Evolutionary conservation across 2,329 filamentous ascomycete genomes (phyloP), one percentile per base, ranked within the genome.

Genomic region (Lasiodiplodia hormozganensis): DNA sequence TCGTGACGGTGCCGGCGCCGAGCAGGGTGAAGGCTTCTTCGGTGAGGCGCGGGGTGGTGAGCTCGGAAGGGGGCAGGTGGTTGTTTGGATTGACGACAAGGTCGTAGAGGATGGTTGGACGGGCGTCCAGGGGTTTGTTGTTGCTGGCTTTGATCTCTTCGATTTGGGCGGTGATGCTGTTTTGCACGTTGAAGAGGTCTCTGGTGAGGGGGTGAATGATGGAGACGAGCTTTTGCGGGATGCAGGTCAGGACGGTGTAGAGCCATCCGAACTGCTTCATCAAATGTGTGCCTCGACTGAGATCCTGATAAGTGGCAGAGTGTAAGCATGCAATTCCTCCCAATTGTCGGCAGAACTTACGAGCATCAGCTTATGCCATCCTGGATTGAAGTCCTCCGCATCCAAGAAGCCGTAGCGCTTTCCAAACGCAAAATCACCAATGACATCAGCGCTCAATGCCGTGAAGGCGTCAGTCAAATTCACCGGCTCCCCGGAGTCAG

Each of bases 1-100:
- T 81, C 3, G 79, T 81, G 67, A 80, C 78, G 7, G 80, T 78
- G 65, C 78, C 79, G 62, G 78, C 79, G 28, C 77, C 79, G 16
- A 81, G 70, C 38, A 81, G 73, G 34, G 78, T 79, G 34, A 78
- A 74, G 8, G 76, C 79, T 73, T 81, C 79, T 54, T 80, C 79
- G 18, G 74, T 75, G 21, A 81, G 77, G 1, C 79, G 77, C 12
- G 40, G 38, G 1, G 70, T 62, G 31, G 65, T 28, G 49, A 71
- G 71, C 28, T 76, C 73, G 40, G 68, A 28, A 16, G 62, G 43
- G 1, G 71, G 71, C 11, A 74, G 60, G 21, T 51, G 4, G 25
- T 62, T 71, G 52, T n/a, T 60, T 10, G 38, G 21, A 23, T 69
- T 56, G 8, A 56, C 43, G 4, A 72, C 52, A 6, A 73, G 62